phyloP scores from a whole-genome alignment of 176 grass and related monocot genomes.

The Hsuehochloa calcarea region DNA sequence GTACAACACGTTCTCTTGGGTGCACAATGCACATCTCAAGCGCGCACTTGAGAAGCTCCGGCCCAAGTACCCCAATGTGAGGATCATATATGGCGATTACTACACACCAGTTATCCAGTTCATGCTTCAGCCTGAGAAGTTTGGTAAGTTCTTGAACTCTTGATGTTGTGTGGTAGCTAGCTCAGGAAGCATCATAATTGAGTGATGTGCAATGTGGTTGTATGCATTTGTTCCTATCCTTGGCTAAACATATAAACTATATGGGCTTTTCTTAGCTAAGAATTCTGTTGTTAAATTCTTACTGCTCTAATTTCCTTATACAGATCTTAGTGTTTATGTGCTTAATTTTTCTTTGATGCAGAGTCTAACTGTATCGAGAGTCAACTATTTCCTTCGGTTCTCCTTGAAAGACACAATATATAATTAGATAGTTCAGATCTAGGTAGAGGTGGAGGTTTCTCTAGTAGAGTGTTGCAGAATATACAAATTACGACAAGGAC shows the following conservation, averaged over 20 bases:
- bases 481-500: neutral
- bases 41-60: slow-evolving; percentile 59
- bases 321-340: neutral
- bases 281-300: slow-evolving; percentile 14
- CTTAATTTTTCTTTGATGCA: slow-evolving; percentile 1
- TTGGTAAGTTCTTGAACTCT: slow-evolving; percentile 55
- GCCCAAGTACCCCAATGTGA: slow-evolving; percentile 54
- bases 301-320: neutral
- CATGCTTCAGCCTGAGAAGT: slow-evolving; percentile 59
- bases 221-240: slow-evolving; percentile 6
- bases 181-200: slow-evolving; percentile 6
- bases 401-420: slow-evolving; percentile 35
- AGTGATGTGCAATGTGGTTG: neutral
- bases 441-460: slow-evolving; percentile 2
- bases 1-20: slow-evolving; percentile 68
- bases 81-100: slow-evolving; percentile 86
- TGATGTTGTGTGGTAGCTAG: slow-evolving; percentile 21
- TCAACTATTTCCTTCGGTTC: slow-evolving; percentile 13
- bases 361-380: neutral
- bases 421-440: slow-evolving; percentile 39
- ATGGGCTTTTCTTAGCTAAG: neutral
- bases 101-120: slow-evolving; percentile 83
- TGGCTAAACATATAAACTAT: neutral
- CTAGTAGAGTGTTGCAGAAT: neutral
- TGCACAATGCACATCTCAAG: slow-evolving; percentile 73